Percentiles rank a stretch among this genome's conserved stretches.
phyloP scores from a whole-genome alignment of 495 filamentous ascomycete species.

The Lophiotrema nucula region DNA sequence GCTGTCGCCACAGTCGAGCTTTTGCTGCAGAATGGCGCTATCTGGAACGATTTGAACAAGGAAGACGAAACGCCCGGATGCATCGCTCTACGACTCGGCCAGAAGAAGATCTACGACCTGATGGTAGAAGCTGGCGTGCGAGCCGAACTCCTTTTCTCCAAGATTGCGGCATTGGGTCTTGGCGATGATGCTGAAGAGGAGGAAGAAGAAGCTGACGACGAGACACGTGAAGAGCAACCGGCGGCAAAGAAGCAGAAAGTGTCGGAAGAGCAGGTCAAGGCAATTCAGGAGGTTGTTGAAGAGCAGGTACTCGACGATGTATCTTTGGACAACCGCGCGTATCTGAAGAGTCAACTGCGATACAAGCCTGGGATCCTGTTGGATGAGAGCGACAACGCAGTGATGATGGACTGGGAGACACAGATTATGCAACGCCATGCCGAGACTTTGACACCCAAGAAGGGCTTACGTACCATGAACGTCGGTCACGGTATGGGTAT shows the following conservation, averaged over 20 bases:
- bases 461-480: constrained; percentile 70
- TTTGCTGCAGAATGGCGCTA: constrained; percentile 80
- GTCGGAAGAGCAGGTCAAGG: constrained; percentile 25
- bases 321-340: constrained; percentile 54
- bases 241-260: constrained; percentile 42
- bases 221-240: constrained; percentile 41
- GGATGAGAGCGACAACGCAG: constrained; percentile 73
- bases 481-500: constrained; percentile 96
- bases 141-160: constrained; percentile 73
- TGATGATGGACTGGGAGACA: constrained; percentile 94
- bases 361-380: constrained; percentile 70
- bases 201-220: constrained; percentile 49
- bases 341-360: constrained; percentile 67
- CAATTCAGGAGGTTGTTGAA: constrained; percentile 12
- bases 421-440: constrained; percentile 78
- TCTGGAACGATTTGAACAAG: constrained; percentile 92
- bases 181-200: constrained; percentile 59
- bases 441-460: constrained; percentile 54
- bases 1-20: constrained; percentile 68
- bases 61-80: constrained; percentile 90
- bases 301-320: constrained; percentile 18
- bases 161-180: constrained; percentile 62
- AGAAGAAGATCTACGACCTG: constrained; percentile 71
- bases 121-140: constrained; percentile 89
- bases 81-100: constrained; percentile 68